Percentiles rank a stretch among this genome's conserved stretches.
Evolutionary conservation across 108 stramenopile species (phyloP).

Genomic region (Fragilaria radians): DNA sequence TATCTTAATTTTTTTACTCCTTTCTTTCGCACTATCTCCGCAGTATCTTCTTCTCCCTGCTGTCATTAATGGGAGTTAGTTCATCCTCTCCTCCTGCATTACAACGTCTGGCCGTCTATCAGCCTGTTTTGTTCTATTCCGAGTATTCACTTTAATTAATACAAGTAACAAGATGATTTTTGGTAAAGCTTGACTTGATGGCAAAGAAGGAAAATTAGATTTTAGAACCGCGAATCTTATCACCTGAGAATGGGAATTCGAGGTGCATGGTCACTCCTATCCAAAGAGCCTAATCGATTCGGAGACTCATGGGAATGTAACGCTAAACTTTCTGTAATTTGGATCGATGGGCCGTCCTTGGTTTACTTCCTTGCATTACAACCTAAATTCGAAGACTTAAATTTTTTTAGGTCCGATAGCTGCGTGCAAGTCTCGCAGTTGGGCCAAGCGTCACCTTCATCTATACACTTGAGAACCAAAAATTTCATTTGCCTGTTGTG

Average conservation of each 20-base stretch:
- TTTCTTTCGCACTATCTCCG: too few species aligned
- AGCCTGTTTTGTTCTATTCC: too few species aligned
- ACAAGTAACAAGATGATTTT: too few species aligned
- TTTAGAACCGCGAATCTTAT: too few species aligned
- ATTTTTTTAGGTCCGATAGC: neutral
- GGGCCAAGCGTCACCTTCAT: conserved; percentile 9
- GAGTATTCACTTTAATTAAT: too few species aligned
- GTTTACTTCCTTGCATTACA: conserved; percentile 13
- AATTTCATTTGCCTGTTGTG: conserved; percentile 3
- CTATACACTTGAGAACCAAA: conserved; percentile 5
- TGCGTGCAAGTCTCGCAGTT: neutral
- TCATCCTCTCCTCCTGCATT: too few species aligned
- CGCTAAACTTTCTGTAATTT: neutral
- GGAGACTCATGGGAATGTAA: conserved; percentile 5
- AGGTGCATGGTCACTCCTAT: conserved; percentile 19
- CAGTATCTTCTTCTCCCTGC: too few species aligned
- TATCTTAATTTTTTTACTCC: too few species aligned
- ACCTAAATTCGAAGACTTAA: neutral
- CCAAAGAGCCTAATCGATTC: conserved; percentile 19
- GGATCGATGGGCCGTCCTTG: conserved; percentile 18
- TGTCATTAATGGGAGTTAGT: too few species aligned
- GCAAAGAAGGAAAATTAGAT: too few species aligned
- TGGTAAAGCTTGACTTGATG: too few species aligned
- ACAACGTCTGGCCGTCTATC: too few species aligned
- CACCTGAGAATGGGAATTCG: conserved; percentile 21